Base-by-base conservation (phyloP, 2,329 filamentous ascomycete species). In the Lachnellula occidentalis region DNA sequence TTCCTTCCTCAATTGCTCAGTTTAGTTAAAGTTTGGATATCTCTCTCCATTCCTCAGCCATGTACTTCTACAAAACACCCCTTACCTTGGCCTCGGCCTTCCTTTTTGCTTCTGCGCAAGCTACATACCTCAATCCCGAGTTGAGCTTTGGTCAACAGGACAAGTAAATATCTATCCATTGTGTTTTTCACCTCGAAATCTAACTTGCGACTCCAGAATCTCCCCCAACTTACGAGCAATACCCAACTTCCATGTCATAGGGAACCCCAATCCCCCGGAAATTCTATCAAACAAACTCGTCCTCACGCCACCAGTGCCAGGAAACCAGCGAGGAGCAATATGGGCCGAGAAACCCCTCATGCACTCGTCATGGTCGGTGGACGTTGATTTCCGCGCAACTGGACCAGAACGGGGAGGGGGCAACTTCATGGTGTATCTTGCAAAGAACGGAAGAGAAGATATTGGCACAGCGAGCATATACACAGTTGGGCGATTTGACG, bases 391-490 rank as follows among this genome's bases (percentile, higher is more conserved):
- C 73, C 83, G 94, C 62, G 89, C 86, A 50, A 90, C 83, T 58
- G 94, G 94, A 7, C 86, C 87, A 59, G 94, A 97, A 68, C 79
- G 89, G 63, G 90, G 86, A 49, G 85, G 86, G 55, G 94, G 94
- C 48, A 96, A 95, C 73, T 76, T 99, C 63, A 92, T 97, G 72
- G 79, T 99, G 66, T 99, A 94, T 94, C 90, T 95, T 67, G 85
- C 82, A 50, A 85, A 83, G 64, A 80, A 88, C 57, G 87, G 88
- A 34, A 74, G 81, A 62, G 73, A 78, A 57, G 76, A 77, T 31
- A 76, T 95, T 53, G 86, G 84, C 53, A 80, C 85, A 22, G 80
- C 82, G 60, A 95, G 89, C 71, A 83, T 96, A 63, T 96, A 96
- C 73, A 94, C 88, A 0, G 86, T 87, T 9, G 83, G 83, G 51